phyloP scores from a whole-genome alignment of 495 filamentous ascomycete genomes.

The Penicillium manginii region DNA sequence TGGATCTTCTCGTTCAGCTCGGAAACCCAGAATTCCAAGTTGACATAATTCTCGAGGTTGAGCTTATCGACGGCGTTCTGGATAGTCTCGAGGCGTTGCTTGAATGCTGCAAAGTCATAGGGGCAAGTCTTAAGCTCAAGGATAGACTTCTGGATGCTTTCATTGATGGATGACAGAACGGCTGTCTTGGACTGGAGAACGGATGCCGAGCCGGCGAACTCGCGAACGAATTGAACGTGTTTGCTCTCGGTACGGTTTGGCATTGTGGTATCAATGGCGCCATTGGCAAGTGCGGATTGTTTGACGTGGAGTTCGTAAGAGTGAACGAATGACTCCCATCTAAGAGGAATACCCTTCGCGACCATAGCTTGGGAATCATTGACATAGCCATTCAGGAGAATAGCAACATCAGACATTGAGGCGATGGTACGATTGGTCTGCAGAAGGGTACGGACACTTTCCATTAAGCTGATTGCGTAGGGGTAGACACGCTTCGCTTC shows the following conservation, averaged over 20 bases:
- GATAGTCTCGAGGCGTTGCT: conserved; percentile 76
- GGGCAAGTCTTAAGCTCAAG: conserved; percentile 82
- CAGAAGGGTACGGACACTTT: conserved; percentile 85
- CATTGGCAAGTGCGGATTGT: conserved; percentile 62
- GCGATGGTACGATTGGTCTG: conserved; percentile 83
- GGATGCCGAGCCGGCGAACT: conserved; percentile 84
- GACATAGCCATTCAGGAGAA: conserved; percentile 86
- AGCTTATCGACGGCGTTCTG: conserved; percentile 92
- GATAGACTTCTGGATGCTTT: conserved; percentile 80
- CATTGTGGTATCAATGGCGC: conserved; percentile 60
- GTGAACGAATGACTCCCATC: conserved; percentile 97
- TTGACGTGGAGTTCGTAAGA: conserved; percentile 91
- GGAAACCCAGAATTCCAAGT: conserved; percentile 84
- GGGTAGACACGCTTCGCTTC: conserved; percentile 97
- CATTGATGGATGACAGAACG: conserved; percentile 74
- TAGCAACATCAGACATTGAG: conserved; percentile 81
- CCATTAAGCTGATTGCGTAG: conserved; percentile 97
- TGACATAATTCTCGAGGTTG: conserved; percentile 92
- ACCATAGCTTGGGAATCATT: conserved; percentile 84
- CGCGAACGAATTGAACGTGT: conserved; percentile 93
- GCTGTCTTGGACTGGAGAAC: conserved; percentile 84
- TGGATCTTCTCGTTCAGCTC: conserved; percentile 85
- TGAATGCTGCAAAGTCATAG: conserved; percentile 76
- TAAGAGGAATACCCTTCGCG: conserved; percentile 80
- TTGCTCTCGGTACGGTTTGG: conserved; percentile 75